Evolutionary conservation across 2,329 filamentous ascomycete species (phyloP), one percentile per base, ranked within the genome.

Genomic region (Monilinia fructigena): DNA sequence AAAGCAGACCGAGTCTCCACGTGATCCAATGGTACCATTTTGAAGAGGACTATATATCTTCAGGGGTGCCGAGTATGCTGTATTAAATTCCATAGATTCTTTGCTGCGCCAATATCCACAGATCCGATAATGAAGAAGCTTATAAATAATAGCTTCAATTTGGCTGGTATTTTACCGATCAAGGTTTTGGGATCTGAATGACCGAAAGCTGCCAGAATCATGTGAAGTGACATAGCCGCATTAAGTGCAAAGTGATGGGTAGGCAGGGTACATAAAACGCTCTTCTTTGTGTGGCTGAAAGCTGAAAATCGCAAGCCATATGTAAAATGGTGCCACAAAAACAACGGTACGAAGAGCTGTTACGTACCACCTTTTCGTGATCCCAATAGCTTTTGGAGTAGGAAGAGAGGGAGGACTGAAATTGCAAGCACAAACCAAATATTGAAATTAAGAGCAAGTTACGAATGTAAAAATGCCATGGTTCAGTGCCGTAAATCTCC

Each of bases 211-310:
- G 87, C 83, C 20, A 98, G 82, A 1, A 96, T 75, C 67, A 96
- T 89, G 76, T 98, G 93, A 47, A 96, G 80, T 4, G 91, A 86
- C 63, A 97, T 85, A 11, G 94, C 91, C 3, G 93, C 93, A 74
- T 97, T 97, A 47, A 99, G 82, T 0, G 91, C 90, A 48, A 48
- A 99, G 82, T 70, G 94, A 92, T 0, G 95, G 95, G 74, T 99
- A 99, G 2, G 87, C 91, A 0, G 95, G 95, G 74, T 97, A 99
- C 93, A 99, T 98, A 81, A 99, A 99, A 8, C 95, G 85, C 79
- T 99, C 95, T 77, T 99, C 95, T 75, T 99, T 99, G 80, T 99
- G 95, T 20, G 95, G 92, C 76, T 99, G 95, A 11, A 90, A 76
- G 0, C 91, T 94, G 79, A 99, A 98, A 69, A 98, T 95, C 4